Conservation (phyloP, 352 stramenopile species). For the Stramenopiles sp. region DNA sequence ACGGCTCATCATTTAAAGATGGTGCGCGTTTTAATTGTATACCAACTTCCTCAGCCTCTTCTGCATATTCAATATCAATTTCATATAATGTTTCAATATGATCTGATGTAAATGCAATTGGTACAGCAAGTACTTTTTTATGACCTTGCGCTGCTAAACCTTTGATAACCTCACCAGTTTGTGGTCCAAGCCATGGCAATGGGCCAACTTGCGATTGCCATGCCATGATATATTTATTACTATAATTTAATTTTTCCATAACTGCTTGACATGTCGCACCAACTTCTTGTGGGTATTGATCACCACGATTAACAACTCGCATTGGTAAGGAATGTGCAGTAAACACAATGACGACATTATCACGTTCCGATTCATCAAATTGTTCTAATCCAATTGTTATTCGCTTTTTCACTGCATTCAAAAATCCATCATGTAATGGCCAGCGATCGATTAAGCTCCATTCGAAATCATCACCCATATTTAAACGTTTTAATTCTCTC, state of each 20-base stretch:
- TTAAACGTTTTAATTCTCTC: slow-evolving; percentile 47
- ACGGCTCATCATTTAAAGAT: slow-evolving; percentile 78
- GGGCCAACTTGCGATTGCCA: slow-evolving; percentile 95
- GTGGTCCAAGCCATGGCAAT: slow-evolving; percentile 90
- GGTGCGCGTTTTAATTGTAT: slow-evolving; percentile 86
- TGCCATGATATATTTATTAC: slow-evolving; percentile 60
- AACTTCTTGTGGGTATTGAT: slow-evolving; percentile 56
- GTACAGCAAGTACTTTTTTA: slow-evolving; percentile 89
- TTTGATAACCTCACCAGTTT: slow-evolving; percentile 82
- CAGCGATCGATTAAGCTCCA: slow-evolving; percentile 56
- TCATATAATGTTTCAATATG: slow-evolving; percentile 98
- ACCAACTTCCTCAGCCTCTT: slow-evolving; percentile 77
- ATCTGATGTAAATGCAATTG: slow-evolving; percentile 94
- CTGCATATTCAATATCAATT: slow-evolving; percentile 96
- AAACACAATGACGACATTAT: slow-evolving; percentile 65
- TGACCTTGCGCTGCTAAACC: slow-evolving; percentile 68
- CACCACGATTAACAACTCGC: slow-evolving; percentile 61
- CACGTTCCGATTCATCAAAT: slow-evolving; percentile 61
- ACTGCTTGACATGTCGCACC: slow-evolving; percentile 41
- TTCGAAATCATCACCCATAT: slow-evolving; percentile 67
- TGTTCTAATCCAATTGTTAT: slow-evolving; percentile 67
- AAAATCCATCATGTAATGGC: slow-evolving; percentile 85
- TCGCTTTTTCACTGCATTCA: slow-evolving; percentile 69
- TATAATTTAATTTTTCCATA: slow-evolving; percentile 37
- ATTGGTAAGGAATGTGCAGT: slow-evolving; percentile 64